Conservation (phyloP, 352 stramenopile species). For the Lagenidium giganteum region DNA sequence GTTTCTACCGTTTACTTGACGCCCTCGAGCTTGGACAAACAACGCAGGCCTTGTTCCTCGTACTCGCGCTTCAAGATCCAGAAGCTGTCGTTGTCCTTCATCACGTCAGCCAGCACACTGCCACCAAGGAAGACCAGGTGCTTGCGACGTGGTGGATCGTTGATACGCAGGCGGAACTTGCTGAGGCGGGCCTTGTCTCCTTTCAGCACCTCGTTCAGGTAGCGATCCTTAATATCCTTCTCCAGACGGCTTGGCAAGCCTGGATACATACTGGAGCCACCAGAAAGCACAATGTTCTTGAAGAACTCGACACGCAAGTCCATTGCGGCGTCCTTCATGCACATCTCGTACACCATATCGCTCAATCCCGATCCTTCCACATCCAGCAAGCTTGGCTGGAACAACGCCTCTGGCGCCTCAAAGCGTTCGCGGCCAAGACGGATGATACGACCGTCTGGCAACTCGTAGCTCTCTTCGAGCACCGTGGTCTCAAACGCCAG, state of each 20-base stretch:
- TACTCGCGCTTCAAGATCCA: conserved; percentile 95
- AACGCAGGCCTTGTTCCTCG: conserved; percentile 89
- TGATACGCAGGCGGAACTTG: conserved; percentile 94
- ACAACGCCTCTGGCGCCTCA: conserved; percentile 94
- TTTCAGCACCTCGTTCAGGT: conserved; percentile 83
- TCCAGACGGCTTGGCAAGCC: conserved; percentile 90
- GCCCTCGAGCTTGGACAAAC: conserved; percentile 82
- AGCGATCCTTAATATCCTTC: conserved; percentile 88
- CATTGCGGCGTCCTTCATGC: conserved; percentile 94
- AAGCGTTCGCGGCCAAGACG: conserved; percentile 94
- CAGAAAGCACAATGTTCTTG: conserved; percentile 96
- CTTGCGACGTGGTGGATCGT: conserved; percentile 95
- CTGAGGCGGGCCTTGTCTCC: conserved; percentile 85
- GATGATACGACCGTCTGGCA: conserved; percentile 97
- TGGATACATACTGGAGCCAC: conserved; percentile 95
- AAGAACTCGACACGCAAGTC: conserved; percentile 96
- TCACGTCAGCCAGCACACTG: conserved; percentile 91
- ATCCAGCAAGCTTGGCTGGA: conserved; percentile 96
- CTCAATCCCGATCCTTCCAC: conserved; percentile 94
- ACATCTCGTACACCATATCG: conserved; percentile 98
- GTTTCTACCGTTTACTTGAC: too few relatives aligned
- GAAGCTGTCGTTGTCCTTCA: conserved; percentile 92
- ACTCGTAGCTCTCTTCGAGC: conserved; percentile 88
- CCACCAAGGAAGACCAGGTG: conserved; percentile 94
- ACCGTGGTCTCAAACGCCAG: conserved; percentile 90